These are phyloP conservation scores for Lentinula raphanica DNA, from an alignment of 768 basidiomycete species.

Conservation along the genomic window DNA sequence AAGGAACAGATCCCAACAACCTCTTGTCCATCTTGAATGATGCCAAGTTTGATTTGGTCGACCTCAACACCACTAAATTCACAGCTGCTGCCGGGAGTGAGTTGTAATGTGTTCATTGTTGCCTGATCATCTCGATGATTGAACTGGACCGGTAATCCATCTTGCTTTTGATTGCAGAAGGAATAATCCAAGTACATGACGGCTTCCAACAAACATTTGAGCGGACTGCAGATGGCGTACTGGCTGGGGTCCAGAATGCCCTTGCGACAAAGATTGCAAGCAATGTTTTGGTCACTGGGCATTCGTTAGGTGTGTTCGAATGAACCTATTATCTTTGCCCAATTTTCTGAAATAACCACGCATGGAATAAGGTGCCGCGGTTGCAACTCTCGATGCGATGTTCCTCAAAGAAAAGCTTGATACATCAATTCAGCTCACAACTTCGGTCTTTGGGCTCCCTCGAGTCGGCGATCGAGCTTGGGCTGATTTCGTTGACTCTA, in stretches of 20 bases:
- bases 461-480: constrained; percentile 40
- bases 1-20: constrained; percentile 31
- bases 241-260: constrained; percentile 24
- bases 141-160: too few relatives aligned
- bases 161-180: constrained; percentile 19
- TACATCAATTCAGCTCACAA: constrained; percentile 25
- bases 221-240: constrained; percentile 30
- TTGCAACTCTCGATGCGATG: constrained; percentile 40
- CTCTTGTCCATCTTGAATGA: constrained; percentile 33
- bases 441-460: constrained; percentile 38
- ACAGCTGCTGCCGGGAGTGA: constrained; percentile 19
- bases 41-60: constrained; percentile 21
- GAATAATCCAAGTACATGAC: constrained; percentile 30
- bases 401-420: constrained; percentile 33
- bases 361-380: constrained; percentile 41
- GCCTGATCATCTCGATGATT: not conserved
- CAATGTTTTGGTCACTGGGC: constrained; percentile 35
- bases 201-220: constrained; percentile 37
- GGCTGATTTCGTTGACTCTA: constrained; percentile 36
- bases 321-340: not conserved
- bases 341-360: not conserved
- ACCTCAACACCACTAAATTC: constrained; percentile 27
- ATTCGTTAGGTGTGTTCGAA: constrained; percentile 31
- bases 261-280: constrained; percentile 22
- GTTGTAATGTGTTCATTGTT: not conserved